Percentiles rank a stretch among this genome's conserved stretches.
phyloP scores from a whole-genome alignment of 2,329 filamentous ascomycete species.

The Aspergillus texensis region DNA sequence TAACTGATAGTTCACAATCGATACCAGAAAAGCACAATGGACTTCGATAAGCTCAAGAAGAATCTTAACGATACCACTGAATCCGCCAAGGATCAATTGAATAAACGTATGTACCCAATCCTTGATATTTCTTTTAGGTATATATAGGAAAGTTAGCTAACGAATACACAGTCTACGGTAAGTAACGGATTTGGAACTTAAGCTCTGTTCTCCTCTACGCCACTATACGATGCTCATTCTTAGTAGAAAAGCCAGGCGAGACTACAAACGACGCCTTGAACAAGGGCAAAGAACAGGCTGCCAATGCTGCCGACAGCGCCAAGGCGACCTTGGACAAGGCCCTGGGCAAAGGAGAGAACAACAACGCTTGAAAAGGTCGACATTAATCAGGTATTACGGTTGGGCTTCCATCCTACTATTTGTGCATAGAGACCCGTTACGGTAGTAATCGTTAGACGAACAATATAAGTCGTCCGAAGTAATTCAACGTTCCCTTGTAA shows the following conservation, averaged over 20 bases:
- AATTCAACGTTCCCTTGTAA: background rate
- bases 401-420: background rate
- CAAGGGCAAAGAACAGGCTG: conserved; percentile 11
- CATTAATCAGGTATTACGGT: background rate
- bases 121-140: background rate
- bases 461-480: background rate
- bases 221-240: background rate
- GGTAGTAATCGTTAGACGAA: background rate
- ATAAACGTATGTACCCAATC: conserved; percentile 2
- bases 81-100: conserved; percentile 8
- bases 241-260: background rate
- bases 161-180: background rate
- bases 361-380: background rate
- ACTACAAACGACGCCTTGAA: background rate
- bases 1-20: no score
- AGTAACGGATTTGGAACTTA: background rate
- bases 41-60: conserved; percentile 4
- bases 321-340: conserved; percentile 5
- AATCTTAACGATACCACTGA: background rate
- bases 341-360: background rate
- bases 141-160: background rate
- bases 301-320: conserved; percentile 6
- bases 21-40: background rate
- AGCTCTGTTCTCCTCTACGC: background rate
- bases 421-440: background rate